Base-by-base conservation (phyloP, 2,329 filamentous ascomycete genomes). In the Pseudogymnoascus sp. region DNA sequence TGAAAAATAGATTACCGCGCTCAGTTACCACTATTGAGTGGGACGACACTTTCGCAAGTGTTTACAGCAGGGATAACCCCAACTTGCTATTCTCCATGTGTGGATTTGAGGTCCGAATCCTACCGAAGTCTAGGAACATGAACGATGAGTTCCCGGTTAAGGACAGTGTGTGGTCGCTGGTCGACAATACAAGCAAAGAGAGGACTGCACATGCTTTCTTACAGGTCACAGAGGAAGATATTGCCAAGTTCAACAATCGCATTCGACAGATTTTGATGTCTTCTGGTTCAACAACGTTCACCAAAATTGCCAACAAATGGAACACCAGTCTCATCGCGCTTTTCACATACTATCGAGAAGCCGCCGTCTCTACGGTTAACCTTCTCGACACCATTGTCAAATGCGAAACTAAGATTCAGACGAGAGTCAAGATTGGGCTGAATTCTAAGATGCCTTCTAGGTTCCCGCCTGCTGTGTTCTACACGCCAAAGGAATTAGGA, bases 221-320 rank as follows among this genome's bases (percentile, higher is more conserved):
- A 61, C 93, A 97, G 71, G 94, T 99, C 21, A 97, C 94, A 0
- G 93, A 97, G 71, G 94, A 97, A 72, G 94, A 99, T 71, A 93
- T 99, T 58, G 89, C 93, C 67, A 97, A 97, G 76, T 99, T 99
- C 81, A 99, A 99, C 77, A 99, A 99, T 75, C 88, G 95, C 42
- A 99, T 99, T 71, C 87, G 94, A 64, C 94, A 99, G 72, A 99
- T 99, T 73, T 82, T 99, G 62, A 99, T 99, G 94, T 97, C 93
- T 9, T 97, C 94, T 63, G 95, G 94, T n/a, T 96, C 91, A 4
- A 99, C 94, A 0, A 99, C 94, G 0, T 99, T 99, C 78, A 99
- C 94, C 51, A 99, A 99, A 83, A 99, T 99, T 71, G 94, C 95
- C 55, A 99, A 99, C 78, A 99, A 99, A 78, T 99, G 95, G 94